Base-by-base conservation (phyloP, 2,329 filamentous ascomycete genomes). In the Graphiopsis chlorocephala region DNA sequence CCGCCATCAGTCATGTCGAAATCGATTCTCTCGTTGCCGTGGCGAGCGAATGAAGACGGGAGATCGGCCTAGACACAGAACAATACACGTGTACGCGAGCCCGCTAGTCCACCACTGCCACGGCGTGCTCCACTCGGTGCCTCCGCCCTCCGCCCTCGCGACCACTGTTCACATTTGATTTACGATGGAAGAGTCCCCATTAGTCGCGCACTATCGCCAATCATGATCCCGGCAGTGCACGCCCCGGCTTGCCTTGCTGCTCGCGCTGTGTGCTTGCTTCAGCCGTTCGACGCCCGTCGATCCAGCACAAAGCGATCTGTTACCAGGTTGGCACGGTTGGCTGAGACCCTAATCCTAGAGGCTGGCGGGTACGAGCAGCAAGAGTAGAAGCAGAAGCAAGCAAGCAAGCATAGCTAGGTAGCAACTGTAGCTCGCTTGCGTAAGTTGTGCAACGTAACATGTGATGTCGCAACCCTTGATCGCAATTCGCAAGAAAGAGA, bases 331-430 rank as follows among this genome's bases (percentile, higher is more conserved):
- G 53, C 53, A 56, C 53, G 28, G 53, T 31, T 33, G 53, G 53
- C 53, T 56, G 53, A 56, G 53, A 56, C 53, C 47, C 53, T 56
- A 56, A 56, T 56, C 15, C 53, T 20, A 35, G 53, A 56, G 53
- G 53, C 53, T 38, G 53, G 31, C 53, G 53, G 53, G 29, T 56
- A 26, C 29, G 53, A 23, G 53, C 53, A 55, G 52, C 35, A 45
- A n/a, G 6, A n/a, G 4, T 15, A 38, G 29, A 7, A 38, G n/a
- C 11, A 56, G 53, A n/a, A 56, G 29, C 29, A 35, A 56, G 53
- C 33, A n/a, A 50, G 47, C 53, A 56, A 33, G 17, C 17, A 20
- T n/a, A 55, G 28, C n/a, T 29, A 55, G n/a, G 23, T 15, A 29
- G 26, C 11, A 48, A 48, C 20, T 14, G 29, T 29, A 53, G 50